These are phyloP conservation scores for Xerophyta viscosa DNA, from an alignment of 106 monocot species.

Conservation along the genomic window DNA sequence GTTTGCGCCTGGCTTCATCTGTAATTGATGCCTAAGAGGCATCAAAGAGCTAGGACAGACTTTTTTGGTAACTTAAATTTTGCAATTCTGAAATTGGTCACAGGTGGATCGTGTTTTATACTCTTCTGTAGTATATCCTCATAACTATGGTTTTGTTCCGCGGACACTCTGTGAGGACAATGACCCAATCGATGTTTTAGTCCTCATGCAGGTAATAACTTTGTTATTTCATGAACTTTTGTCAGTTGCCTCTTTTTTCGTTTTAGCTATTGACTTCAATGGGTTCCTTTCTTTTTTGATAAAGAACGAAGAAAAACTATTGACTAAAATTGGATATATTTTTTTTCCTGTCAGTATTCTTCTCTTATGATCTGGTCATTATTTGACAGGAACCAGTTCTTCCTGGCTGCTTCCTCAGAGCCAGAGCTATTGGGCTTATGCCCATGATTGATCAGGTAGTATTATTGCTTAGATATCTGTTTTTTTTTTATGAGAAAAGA, in stretches of 20 bases:
- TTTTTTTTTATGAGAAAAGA: too few species aligned
- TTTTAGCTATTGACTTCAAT: too few species aligned
- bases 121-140: constrained; percentile 46
- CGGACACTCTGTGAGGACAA: constrained; percentile 46
- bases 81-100: not conserved
- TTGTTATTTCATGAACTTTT: not conserved
- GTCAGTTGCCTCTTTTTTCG: not conserved
- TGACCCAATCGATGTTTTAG: constrained; percentile 40
- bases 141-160: constrained; percentile 44
- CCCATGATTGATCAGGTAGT: constrained; percentile 44
- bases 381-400: constrained; percentile 27
- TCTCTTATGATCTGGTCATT: not conserved
- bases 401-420: constrained; percentile 36
- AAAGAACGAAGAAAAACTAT: too few species aligned
- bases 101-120: constrained; percentile 44
- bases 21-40: not conserved
- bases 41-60: not conserved
- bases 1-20: constrained; percentile 1
- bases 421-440: constrained; percentile 36
- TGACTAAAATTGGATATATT: not conserved
- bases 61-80: not conserved
- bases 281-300: too few species aligned
- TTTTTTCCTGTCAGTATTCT: not conserved
- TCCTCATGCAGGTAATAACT: constrained; percentile 42
- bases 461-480: too few species aligned